Conservation (phyloP, 352 stramenopile species). For the Phytophthora lateralis region DNA sequence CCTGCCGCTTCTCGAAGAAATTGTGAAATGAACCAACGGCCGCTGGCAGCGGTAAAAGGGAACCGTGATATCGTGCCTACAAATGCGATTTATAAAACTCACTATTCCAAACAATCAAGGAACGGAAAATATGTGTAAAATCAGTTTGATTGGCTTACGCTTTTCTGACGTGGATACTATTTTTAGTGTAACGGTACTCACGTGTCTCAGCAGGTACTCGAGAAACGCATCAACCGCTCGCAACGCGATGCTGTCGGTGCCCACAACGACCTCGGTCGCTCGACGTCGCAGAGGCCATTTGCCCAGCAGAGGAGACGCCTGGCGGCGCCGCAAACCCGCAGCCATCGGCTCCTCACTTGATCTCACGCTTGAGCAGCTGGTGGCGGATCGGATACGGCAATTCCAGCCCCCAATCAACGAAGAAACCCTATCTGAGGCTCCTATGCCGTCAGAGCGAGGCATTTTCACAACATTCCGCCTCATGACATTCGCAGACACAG, state of each 20-base stretch:
- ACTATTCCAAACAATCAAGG: no score
- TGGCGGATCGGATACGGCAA: not conserved
- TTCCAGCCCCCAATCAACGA: constrained; percentile 6
- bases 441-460: not conserved
- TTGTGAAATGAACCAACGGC: constrained; percentile 32
- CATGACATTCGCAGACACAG: constrained; percentile 24
- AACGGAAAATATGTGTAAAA: no score
- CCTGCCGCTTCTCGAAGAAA: constrained; percentile 21
- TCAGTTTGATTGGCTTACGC: not conserved
- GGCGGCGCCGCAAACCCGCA: constrained; percentile 6
- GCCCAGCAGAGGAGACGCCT: constrained; percentile 21
- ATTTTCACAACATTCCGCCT: constrained; percentile 21
- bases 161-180: not conserved
- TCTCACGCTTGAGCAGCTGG: constrained; percentile 20
- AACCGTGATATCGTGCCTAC: not conserved
- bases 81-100: not conserved
- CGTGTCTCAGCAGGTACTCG: not conserved
- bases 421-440: constrained; percentile 5
- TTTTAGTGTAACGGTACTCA: not conserved
- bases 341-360: not conserved
- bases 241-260: constrained; percentile 35
- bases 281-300: constrained; percentile 1
- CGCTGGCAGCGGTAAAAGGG: not conserved
- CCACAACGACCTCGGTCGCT: constrained; percentile 7
- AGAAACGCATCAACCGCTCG: constrained; percentile 9